Evolutionary conservation across 2,329 filamentous ascomycete genomes (phyloP).

Genomic region (Fusarium xyrophilum): DNA sequence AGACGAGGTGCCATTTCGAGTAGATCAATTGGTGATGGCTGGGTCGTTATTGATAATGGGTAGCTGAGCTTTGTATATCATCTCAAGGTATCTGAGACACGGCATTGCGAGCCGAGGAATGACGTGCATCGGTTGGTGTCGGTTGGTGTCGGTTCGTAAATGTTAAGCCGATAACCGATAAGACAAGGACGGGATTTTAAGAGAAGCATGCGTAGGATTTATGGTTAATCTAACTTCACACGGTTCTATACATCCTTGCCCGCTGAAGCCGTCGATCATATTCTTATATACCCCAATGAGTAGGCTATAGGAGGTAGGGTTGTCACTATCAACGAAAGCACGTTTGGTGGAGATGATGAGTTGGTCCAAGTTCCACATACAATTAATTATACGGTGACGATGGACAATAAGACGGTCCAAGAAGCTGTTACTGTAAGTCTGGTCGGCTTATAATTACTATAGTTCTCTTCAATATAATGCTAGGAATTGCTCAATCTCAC

Average conservation of each 20-base stretch:
- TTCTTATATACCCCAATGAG: too few species aligned
- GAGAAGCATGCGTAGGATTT: conserved; percentile 1
- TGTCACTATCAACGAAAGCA: background rate
- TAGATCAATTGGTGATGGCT: background rate
- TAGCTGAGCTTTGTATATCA: background rate
- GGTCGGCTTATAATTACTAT: background rate
- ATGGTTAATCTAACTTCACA: conserved; percentile 5
- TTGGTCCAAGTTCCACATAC: conserved; percentile 22
- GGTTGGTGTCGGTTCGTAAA: conserved; percentile 31
- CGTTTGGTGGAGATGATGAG: conserved; percentile 24
- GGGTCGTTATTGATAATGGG: background rate
- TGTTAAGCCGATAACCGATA: conserved; percentile 38
- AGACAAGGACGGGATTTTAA: background rate
- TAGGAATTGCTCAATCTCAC: background rate
- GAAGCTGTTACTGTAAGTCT: background rate
- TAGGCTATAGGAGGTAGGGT: background rate
- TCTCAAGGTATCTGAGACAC: background rate
- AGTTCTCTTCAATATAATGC: background rate
- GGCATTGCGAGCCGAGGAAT: conserved; percentile 19
- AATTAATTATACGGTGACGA: background rate
- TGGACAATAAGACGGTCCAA: background rate
- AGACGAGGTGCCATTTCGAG: conserved; percentile 46
- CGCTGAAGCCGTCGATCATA: background rate
- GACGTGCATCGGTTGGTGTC: conserved; percentile 33
- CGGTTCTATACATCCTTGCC: background rate